These are phyloP conservation scores for Piper betle DNA, from an alignment of 164 flowering plant genomes.

Conservation along the genomic window DNA sequence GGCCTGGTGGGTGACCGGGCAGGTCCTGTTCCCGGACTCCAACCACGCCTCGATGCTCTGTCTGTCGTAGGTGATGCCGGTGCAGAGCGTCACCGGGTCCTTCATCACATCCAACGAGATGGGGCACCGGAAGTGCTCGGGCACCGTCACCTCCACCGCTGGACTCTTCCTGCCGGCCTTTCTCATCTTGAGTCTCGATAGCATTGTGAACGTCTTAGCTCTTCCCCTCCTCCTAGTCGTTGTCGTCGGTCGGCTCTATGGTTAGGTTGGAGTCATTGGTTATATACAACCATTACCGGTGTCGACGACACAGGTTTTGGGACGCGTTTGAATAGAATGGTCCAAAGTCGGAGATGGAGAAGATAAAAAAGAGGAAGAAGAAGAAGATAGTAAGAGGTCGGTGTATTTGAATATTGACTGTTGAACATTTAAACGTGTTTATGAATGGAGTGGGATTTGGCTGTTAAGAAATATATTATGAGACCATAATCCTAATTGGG, in stretches of 20 bases:
- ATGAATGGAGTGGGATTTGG: no score
- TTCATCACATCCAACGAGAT: slow-evolving; percentile 80
- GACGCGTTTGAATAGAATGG: slow-evolving; percentile 5
- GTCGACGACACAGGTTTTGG: not conserved
- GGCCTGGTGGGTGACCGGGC: slow-evolving; percentile 56
- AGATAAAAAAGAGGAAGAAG: not conserved
- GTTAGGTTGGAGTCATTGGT: not conserved
- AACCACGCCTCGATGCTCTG: slow-evolving; percentile 73
- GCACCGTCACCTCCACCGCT: slow-evolving; percentile 19
- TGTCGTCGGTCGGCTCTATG: not conserved
- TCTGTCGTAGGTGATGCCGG: slow-evolving; percentile 78
- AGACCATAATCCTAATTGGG: no score
- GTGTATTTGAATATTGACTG: slow-evolving; percentile 26
- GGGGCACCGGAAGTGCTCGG: slow-evolving; percentile 64
- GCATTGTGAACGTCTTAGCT: slow-evolving; percentile 12
- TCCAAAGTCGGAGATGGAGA: slow-evolving; percentile 7
- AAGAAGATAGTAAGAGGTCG: not conserved
- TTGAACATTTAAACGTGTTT: slow-evolving; percentile 19
- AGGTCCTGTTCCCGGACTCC: slow-evolving; percentile 43
- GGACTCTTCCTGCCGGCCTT: slow-evolving; percentile 18
- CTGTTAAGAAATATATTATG: no score
- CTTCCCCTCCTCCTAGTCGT: not conserved
- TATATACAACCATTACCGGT: not conserved
- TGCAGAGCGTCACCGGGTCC: slow-evolving; percentile 72
- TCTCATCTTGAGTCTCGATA: slow-evolving; percentile 33